Base-by-base conservation (phyloP, 495 filamentous ascomycete genomes). In the Penicillium mononematosum region DNA sequence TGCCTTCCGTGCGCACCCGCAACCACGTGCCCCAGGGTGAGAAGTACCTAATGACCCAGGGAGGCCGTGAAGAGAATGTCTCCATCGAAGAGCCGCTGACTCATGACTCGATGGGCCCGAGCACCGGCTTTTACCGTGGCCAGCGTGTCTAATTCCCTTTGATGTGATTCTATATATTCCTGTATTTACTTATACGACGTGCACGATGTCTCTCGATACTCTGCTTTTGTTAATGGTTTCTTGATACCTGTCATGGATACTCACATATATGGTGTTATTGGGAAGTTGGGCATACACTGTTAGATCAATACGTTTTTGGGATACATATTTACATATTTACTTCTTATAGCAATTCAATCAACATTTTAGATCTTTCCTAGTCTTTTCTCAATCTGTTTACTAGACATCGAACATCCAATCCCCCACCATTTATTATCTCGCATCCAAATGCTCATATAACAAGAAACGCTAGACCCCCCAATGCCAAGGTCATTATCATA, bases 1-100 rank as follows among this genome's bases (percentile, higher is more conserved):
- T 91, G 50, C 94, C 94, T 0, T 90, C 91, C 19, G 79, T 88
- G 2, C 78, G 81, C 14, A 90, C 83, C 4, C 87, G 85, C 56
- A 72, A 70, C 34, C 73, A 78, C 45, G 48, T 78, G 9, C 75
- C 75, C 1, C 75, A 78, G 55, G 77, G 75, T 25, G 74, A 79
- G 58, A 79, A 79, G 58, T 63, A 62, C 39, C 19, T 56, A 5
- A 70, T 72, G 63, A 41, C 48, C 14, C 44, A 56, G 9, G 32
- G 50, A 7, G 56, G 59, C 38, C 55, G 53, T 4, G 57, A 58
- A 39, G 29, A 42, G 11, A 32, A 44, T 27, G 61, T 65, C 25
- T 66, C 69, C 3, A 58, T 71, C 27, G 71, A 75, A 48, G 70
- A 75, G 59, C 74, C 75, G 4, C 46, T 76, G 48, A 78, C 74